Evolutionary conservation across 148 eudicot genomes (phyloP).

Genomic region (Fagopyrum esculentum): DNA sequence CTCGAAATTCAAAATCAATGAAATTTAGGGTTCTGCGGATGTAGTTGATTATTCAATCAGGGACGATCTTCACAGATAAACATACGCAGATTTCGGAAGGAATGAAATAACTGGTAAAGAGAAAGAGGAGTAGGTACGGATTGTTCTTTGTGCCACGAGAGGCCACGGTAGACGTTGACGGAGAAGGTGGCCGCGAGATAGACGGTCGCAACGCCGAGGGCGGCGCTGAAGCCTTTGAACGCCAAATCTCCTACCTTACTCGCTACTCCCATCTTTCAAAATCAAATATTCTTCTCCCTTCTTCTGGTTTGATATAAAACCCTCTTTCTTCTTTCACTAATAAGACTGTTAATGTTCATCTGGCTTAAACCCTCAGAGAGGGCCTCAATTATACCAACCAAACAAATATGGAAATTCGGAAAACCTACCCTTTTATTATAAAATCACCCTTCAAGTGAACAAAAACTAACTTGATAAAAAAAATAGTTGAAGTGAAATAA

Average conservation of each 20-base stretch:
- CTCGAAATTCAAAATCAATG: background rate
- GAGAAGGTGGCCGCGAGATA: conserved; percentile 78
- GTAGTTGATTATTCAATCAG: background rate
- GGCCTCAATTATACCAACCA: no score
- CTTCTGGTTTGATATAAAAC: background rate
- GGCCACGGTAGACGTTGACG: conserved; percentile 78
- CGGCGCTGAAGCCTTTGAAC: conserved; percentile 74
- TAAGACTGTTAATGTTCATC: background rate
- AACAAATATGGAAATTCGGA: no score
- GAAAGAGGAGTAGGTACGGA: conserved; percentile 24
- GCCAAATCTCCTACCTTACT: conserved; percentile 61
- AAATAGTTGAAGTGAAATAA: no score
- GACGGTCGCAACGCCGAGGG: conserved; percentile 70
- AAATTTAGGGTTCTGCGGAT: background rate
- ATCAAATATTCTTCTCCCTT: background rate
- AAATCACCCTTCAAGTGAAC: no score
- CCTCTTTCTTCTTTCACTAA: background rate
- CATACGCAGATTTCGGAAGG: background rate
- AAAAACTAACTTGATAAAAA: no score
- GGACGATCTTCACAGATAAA: background rate
- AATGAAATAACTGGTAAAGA: background rate
- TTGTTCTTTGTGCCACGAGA: conserved; percentile 80
- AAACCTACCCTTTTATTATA: no score
- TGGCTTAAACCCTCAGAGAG: background rate
- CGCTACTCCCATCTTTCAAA: conserved; percentile 38